Base-by-base conservation (phyloP, 2,329 filamentous ascomycete genomes). In the Pseudopyrenochaeta lycopersici region DNA sequence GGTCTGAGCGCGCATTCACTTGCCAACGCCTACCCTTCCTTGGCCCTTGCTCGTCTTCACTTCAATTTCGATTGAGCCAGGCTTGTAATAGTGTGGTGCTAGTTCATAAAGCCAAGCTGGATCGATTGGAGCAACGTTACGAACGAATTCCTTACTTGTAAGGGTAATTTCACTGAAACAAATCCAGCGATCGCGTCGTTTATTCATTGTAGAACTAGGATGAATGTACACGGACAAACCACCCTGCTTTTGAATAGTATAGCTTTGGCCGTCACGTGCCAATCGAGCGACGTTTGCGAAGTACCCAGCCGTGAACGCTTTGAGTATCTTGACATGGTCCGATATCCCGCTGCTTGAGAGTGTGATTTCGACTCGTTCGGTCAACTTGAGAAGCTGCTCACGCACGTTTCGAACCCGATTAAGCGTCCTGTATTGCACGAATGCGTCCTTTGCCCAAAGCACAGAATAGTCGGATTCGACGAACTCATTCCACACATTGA, bases 401-500 rank as follows among this genome's bases (percentile, higher is more conserved):
- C 93, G 88, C 2, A 99, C 92, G 67, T 98, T 93, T 27, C 94
- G 87, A 0, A 92, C 94, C 1, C 95, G 87, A 0, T 89, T 95
- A 2, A 99, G 82, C n/a, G 89, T 90, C 14, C 93, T 87, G 73
- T 96, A 92, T 72, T 98, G 93, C 9, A 99, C 74, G 75, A 96
- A 99, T 74, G 98, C 97, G 77, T 98, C 94, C 43, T 89, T 88
- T 0, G 91, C 82, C 93, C 93, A 99, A 40, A 96, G 86, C 47
- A 87, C 88, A 45, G 87, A 91, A 77, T 92, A 99, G 76, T 97
- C 94, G 43, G 87, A 89, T 71, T 98, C 94, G 1, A 93, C 91
- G 90, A 92, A 99, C 74, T 97, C 91, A 67, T 95, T 94, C 88
- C 89, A 99, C 65, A 99, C 89, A 69, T 97, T 97, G 42, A 98